Evolutionary conservation across 768 basidiomycete species (phyloP).

Genomic region (Boletus patriciae): DNA sequence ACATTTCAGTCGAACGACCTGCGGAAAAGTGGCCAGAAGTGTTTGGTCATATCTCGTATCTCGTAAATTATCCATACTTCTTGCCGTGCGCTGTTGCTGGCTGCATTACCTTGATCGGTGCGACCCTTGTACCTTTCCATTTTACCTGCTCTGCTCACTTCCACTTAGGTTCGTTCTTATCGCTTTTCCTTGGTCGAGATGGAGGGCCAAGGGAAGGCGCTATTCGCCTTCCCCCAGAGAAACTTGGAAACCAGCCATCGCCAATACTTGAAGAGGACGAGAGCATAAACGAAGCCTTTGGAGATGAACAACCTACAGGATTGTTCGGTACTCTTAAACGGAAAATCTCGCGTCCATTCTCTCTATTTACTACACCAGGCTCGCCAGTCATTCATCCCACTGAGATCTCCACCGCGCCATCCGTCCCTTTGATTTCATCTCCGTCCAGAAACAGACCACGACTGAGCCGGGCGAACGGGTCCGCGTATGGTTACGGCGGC

Average conservation of each 20-base stretch:
- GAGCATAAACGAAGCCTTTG: slow-evolving; percentile 44
- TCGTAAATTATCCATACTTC: slow-evolving; percentile 85
- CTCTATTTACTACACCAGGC: slow-evolving; percentile 57
- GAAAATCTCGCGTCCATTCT: slow-evolving; percentile 55
- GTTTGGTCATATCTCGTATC: slow-evolving; percentile 65
- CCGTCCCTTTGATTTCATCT: slow-evolving; percentile 49
- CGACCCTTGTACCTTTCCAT: slow-evolving; percentile 10
- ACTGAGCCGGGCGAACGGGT: slow-evolving; percentile 64
- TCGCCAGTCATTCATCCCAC: slow-evolving; percentile 42
- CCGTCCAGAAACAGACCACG: slow-evolving; percentile 44
- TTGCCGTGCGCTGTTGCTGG: slow-evolving; percentile 83
- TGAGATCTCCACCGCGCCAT: slow-evolving; percentile 35
- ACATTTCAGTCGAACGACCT: slow-evolving; percentile 69
- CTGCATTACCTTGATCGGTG: slow-evolving; percentile 70
- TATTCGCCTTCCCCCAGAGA: slow-evolving; percentile 82
- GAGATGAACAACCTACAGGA: slow-evolving; percentile 38
- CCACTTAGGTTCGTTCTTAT: slow-evolving; percentile 72
- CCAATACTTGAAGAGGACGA: slow-evolving; percentile 73
- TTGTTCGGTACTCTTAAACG: slow-evolving; percentile 43
- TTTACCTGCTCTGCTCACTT: background rate
- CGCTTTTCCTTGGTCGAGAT: slow-evolving; percentile 86
- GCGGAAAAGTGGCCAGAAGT: slow-evolving; percentile 81
- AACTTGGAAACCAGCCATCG: slow-evolving; percentile 45
- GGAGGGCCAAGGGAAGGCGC: slow-evolving; percentile 86
- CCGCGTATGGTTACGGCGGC: slow-evolving; percentile 75